These are phyloP conservation scores for Starmerella gropengiesseri DNA, from an alignment of 805 yeast genomes.

Conservation along the genomic window DNA sequence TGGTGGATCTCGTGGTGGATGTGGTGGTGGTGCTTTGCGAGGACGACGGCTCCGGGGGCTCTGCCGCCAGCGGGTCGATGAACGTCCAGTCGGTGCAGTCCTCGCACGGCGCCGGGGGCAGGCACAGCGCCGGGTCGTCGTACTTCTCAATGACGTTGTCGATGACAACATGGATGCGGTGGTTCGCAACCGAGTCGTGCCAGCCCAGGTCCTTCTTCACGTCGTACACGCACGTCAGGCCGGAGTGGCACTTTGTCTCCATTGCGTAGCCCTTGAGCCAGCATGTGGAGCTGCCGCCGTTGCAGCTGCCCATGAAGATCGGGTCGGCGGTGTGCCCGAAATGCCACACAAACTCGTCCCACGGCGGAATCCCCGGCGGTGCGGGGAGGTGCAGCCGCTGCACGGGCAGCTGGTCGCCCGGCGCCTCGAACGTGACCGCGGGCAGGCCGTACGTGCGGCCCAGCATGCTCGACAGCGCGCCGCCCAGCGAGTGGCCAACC, in stretches of 20 bases:
- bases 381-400: constrained; percentile 76
- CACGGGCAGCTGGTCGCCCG: constrained; percentile 80
- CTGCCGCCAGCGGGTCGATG: constrained; percentile 30
- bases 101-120: constrained; percentile 56
- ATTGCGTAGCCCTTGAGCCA: constrained; percentile 90
- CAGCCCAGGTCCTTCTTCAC: constrained; percentile 83
- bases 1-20: background rate
- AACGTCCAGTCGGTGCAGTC: constrained; percentile 88
- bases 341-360: constrained; percentile 82
- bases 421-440: constrained; percentile 82
- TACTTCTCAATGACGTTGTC: constrained; percentile 64
- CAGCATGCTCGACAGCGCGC: constrained; percentile 65
- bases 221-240: constrained; percentile 77
- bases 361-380: constrained; percentile 79
- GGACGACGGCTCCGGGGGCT: constrained; percentile 3
- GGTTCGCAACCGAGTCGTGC: constrained; percentile 79
- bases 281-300: constrained; percentile 83
- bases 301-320: constrained; percentile 90
- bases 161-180: constrained; percentile 81
- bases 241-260: constrained; percentile 94
- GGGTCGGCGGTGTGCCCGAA: constrained; percentile 97
- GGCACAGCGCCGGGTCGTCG: constrained; percentile 67
- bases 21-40: background rate
- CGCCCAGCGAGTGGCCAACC: constrained; percentile 93
- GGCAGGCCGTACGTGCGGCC: constrained; percentile 90